phyloP scores from a whole-genome alignment of 1,284 basidiomycete species.

The Puccinia hordei region DNA sequence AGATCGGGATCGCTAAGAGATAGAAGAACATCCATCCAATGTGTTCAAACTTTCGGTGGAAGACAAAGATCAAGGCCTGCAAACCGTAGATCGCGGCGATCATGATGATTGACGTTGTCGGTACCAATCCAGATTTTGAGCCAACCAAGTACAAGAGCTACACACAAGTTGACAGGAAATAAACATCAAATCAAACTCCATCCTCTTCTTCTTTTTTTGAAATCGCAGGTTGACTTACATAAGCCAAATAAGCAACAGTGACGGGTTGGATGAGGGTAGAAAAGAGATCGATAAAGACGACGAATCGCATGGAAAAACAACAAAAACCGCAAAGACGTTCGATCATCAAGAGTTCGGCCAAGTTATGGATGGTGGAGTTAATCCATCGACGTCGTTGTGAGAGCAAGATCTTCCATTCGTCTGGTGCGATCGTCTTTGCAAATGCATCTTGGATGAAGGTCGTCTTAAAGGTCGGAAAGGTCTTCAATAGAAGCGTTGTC shows the following conservation, averaged over 20 bases:
- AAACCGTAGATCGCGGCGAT: conserved; percentile 86
- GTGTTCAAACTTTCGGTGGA: conserved; percentile 59
- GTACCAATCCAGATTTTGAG: conserved; percentile 55
- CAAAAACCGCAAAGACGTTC: conserved; percentile 56
- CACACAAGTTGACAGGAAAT: conserved; percentile 3
- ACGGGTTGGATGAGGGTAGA: conserved; percentile 81
- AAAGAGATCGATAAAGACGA: conserved; percentile 89
- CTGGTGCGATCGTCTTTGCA: conserved; percentile 86
- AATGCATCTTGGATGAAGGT: conserved; percentile 92
- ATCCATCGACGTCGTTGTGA: conserved; percentile 99
- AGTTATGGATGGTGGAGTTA: conserved; percentile 97
- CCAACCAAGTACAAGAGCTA: conserved; percentile 54
- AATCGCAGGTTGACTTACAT: conserved; percentile 67
- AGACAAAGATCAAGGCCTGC: conserved; percentile 59
- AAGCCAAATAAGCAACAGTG: conserved; percentile 73
- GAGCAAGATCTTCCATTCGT: conserved; percentile 90
- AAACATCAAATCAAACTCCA: background rate
- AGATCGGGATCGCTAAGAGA: conserved; percentile 86
- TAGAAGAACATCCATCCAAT: conserved; percentile 90
- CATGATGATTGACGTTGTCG: conserved; percentile 76
- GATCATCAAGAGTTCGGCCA: conserved; percentile 77
- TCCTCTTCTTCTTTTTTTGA: background rate
- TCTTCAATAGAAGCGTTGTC: conserved; percentile 89
- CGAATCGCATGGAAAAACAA: conserved; percentile 97
- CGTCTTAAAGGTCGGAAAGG: conserved; percentile 88